Evolutionary conservation across 331 rosid species (phyloP), one percentile per base, ranked within the genome.

Genomic region (Quercus phellos): DNA sequence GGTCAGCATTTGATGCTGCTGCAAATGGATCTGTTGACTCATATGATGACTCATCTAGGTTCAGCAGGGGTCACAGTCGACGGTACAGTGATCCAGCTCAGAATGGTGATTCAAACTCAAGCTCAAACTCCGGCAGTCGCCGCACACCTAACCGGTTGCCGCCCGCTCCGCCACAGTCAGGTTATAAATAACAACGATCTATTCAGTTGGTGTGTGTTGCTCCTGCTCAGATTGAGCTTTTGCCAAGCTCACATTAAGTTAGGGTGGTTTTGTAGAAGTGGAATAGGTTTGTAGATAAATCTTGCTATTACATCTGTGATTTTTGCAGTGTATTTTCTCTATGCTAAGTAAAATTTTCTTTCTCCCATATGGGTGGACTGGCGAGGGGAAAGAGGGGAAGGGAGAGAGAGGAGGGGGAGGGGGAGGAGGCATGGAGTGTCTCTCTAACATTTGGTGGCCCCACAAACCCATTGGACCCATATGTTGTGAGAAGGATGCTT

Each of bases 1-100:
- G 97, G 80, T 88, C 98, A 73, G 99, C 98, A 7, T 94, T 94
- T 82, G 98, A 94, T 77, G 90, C 96, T 22, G 97, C 99, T 30
- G 97, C 97, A 50, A 94, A 88, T 73, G 95, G 97, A 67, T 86
- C 90, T 42, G 51, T 77, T 3, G 92, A 88, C 77, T 81, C 43
- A 14, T 14, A 42, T 78, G 85, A 21, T 2, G 77, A 56, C 26
- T 56, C 61, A 21, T 80, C 87, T 72, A 85, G 87, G 56, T 85
- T 66, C 69, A 87, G 97, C 30, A 90, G 90, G 30, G 94, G 97
- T 81, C 98, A 92, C 76, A 89, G 90, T 78, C 88, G 99, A 58
- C 94, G 88, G 61, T 83, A 89, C 84, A 92, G 98, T 56, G 98
- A 91, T 83, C 96, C 98, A 78, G 93, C 97, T 29, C 91, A 87